These are phyloP conservation scores for Syncephalastrum racemosum DNA, from an alignment of 371 early-diverging fungal genomes.

Conservation along the genomic window DNA sequence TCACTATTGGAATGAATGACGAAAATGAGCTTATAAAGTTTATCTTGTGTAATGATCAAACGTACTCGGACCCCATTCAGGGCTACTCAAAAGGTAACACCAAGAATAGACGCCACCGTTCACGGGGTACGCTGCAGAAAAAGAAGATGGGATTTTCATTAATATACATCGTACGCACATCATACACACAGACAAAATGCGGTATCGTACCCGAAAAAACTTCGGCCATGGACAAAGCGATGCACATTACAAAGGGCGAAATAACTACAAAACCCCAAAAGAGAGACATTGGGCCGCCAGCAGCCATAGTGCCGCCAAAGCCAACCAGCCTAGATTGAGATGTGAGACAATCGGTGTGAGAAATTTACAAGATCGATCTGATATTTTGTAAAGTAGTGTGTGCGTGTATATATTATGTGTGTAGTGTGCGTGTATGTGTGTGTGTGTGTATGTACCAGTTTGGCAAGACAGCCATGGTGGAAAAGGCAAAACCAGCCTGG, in stretches of 20 bases:
- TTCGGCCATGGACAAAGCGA: slow-evolving; percentile 41
- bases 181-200: too few species aligned
- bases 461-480: slow-evolving; percentile 28
- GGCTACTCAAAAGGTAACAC: slow-evolving; percentile 28
- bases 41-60: background rate
- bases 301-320: slow-evolving; percentile 23
- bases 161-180: too few species aligned
- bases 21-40: background rate
- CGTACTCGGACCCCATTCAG: slow-evolving; percentile 43
- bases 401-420: too few species aligned
- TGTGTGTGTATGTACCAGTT: slow-evolving; percentile 19
- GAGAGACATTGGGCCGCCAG: slow-evolving; percentile 35
- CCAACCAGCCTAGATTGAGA: slow-evolving; percentile 13
- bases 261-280: slow-evolving; percentile 32
- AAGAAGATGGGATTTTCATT: too few species aligned
- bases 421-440: too few species aligned
- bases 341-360: background rate
- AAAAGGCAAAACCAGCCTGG: slow-evolving; percentile 25
- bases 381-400: too few species aligned
- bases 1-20: slow-evolving; percentile 21
- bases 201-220: slow-evolving; percentile 25
- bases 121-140: slow-evolving; percentile 20
- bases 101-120: slow-evolving; percentile 33
- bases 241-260: slow-evolving; percentile 34
- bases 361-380: too few species aligned